Percentiles rank a stretch among this genome's conserved stretches.
Evolutionary conservation across 2,329 filamentous ascomycete species (phyloP).

Genomic region (Metarhizium brunneum): DNA sequence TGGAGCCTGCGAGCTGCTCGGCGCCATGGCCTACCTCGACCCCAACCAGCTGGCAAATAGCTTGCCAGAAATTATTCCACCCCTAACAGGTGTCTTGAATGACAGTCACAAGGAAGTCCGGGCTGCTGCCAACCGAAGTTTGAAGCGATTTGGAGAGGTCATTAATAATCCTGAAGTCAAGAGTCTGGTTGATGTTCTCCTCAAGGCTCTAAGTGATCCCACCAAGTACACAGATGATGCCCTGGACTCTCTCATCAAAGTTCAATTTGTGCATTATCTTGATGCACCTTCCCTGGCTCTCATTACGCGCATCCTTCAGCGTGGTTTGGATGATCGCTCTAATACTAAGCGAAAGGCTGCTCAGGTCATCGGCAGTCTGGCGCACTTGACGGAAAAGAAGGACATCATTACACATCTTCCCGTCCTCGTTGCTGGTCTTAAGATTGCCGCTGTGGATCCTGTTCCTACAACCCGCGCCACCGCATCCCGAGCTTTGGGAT

Average conservation of each 20-base stretch:
- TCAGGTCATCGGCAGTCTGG: constrained; percentile 95
- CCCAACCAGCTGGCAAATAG: constrained; percentile 89
- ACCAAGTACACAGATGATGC: constrained; percentile 96
- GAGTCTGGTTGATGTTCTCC: constrained; percentile 76
- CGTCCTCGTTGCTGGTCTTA: constrained; percentile 82
- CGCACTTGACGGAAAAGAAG: constrained; percentile 92
- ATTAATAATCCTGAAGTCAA: constrained; percentile 98
- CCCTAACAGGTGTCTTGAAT: constrained; percentile 85
- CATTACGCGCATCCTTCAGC: constrained; percentile 89
- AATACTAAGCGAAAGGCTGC: constrained; percentile 93
- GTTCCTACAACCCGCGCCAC: constrained; percentile 95
- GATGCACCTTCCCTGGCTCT: constrained; percentile 92
- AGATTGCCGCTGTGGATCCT: constrained; percentile 83
- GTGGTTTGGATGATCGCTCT: constrained; percentile 82
- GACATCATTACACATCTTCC: constrained; percentile 87
- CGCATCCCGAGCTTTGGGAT: constrained; percentile 89
- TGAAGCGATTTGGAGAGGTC: constrained; percentile 97
- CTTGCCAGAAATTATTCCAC: constrained; percentile 92
- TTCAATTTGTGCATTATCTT: constrained; percentile 98
- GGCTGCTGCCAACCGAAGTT: constrained; percentile 81
- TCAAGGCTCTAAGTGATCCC: constrained; percentile 94
- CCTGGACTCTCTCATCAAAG: constrained; percentile 87
- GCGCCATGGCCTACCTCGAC: constrained; percentile 97
- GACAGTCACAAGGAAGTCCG: constrained; percentile 98
- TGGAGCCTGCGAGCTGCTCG: constrained; percentile 90